A percentile compares a stretch with the other conserved stretches of the same genome.
Conservation (phyloP, 2,329 filamentous ascomycete genomes). For the Aspergillus amoenus region DNA sequence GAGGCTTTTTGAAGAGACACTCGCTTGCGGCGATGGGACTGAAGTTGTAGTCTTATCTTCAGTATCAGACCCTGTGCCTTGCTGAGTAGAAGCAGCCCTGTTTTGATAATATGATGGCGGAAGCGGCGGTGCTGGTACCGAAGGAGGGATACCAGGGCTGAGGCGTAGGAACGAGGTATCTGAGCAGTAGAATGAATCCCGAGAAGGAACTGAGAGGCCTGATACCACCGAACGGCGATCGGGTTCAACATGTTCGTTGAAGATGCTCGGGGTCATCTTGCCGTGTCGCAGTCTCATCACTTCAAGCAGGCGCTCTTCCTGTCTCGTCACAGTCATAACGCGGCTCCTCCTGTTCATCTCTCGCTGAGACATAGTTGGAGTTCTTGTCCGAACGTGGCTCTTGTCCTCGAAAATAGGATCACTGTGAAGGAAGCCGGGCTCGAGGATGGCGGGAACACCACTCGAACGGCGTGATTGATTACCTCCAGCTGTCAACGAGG, state of each 20-base stretch:
- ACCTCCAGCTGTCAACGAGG: conserved; percentile 24
- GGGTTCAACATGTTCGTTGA: conserved; percentile 26
- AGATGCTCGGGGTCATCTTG: conserved; percentile 45
- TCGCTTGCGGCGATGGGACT: conserved; percentile 32
- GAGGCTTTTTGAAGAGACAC: conserved; percentile 39
- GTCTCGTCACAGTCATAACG: conserved; percentile 54
- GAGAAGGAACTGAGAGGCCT: conserved; percentile 29
- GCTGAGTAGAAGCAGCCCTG: conserved; percentile 27
- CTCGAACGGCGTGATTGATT: conserved; percentile 31
- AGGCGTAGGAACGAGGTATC: conserved; percentile 43
- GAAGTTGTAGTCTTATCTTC: conserved; percentile 36
- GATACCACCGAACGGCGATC: conserved; percentile 33
- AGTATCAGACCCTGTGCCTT: conserved; percentile 32
- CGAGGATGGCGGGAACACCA: conserved; percentile 34
- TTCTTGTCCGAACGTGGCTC: conserved; percentile 12
- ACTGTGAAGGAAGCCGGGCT: conserved; percentile 28
- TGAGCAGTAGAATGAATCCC: conserved; percentile 35
- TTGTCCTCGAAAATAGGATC: conserved; percentile 25
- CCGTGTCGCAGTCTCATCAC: conserved; percentile 51
- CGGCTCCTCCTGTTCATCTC: conserved; percentile 43
- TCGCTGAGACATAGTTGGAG: conserved; percentile 21
- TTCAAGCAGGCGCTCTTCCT: conserved; percentile 53
- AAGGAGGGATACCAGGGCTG: conserved; percentile 33
- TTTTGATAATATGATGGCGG: conserved; percentile 30
- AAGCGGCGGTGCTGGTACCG: conserved; percentile 22